Base-by-base conservation (phyloP, 148 eudicot species). In the Chenopodium berlandieri region DNA sequence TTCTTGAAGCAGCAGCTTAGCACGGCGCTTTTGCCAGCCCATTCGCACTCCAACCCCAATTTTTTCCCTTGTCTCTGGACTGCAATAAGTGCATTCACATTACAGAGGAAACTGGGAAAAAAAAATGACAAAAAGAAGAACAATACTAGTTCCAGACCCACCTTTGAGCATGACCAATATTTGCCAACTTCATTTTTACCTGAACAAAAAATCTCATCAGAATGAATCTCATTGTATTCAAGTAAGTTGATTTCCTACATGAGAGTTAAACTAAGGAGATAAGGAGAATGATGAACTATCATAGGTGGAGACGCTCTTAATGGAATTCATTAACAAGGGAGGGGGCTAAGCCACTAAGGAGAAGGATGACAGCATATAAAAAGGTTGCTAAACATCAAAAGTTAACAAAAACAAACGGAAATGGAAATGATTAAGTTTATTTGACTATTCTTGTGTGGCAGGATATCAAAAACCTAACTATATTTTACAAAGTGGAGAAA, bases 111-210 rank as follows among this genome's bases (percentile, higher is more conserved):
- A 69, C 27, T 20, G 32, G 23, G 16, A 40, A 40, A 40, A 34
- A 34, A 40, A 56, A 19, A 12, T 56, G 22, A 56, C 62, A 13
- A 19, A 77, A 47, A 13, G 13, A 34, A 73, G 14, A 65, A 44
- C 30, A 37, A 19, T 25, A 70, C 25, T n/a, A 27, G 31, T 60
- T 64, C 56, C 19, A 20, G 78, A 69, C 82, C 71, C 34, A 95
- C 98, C 97, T 95, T 82, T 95, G 98, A 80, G 89, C 82, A 86
- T 90, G 97, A 48, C 97, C 96, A 40, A 89, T 58, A 84, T 68
- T 87, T 62, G 81, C 84, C 82, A 95, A 85, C 90, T 95, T 95
- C 93, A 85, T 89, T 83, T 87, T 95, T 76, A 95, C 94, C 98
- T 95, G 96, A 84, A 84, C 78, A 77, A 19, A 80, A 71, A 78